These are phyloP conservation scores for Metschnikowia reukaufii DNA, from an alignment of 805 yeast species.

Conservation along the genomic window DNA sequence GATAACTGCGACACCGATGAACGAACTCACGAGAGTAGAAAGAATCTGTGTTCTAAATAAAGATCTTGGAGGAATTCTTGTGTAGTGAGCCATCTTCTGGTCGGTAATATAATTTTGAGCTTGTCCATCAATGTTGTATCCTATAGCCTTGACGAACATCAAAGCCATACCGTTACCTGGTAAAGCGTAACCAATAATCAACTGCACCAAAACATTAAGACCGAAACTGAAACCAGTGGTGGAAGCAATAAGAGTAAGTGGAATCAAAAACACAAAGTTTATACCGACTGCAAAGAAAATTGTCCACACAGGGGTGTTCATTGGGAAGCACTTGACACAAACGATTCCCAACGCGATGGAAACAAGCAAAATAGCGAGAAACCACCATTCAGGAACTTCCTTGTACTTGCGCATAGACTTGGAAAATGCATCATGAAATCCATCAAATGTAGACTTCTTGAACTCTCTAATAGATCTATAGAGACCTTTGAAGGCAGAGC, in stretches of 20 bases:
- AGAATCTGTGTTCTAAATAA: conserved; percentile 43
- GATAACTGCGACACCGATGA: conserved; percentile 40
- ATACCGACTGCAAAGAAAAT: conserved; percentile 37
- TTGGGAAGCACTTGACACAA: conserved; percentile 38
- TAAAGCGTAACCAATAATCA: conserved; percentile 42
- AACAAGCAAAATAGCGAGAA: conserved; percentile 26
- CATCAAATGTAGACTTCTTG: conserved; percentile 13
- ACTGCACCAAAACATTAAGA: conserved; percentile 43
- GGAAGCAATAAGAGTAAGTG: conserved; percentile 38
- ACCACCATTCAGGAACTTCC: conserved; percentile 48
- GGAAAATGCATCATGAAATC: conserved; percentile 43
- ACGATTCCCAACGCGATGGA: conserved; percentile 37
- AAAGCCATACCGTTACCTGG: conserved; percentile 50
- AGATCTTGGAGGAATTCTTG: conserved; percentile 40
- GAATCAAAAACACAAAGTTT: conserved; percentile 39
- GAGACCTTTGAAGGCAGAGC: conserved; percentile 6
- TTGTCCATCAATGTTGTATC: conserved; percentile 48
- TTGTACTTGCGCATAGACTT: conserved; percentile 49
- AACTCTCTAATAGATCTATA: conserved; percentile 18
- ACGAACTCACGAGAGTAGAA: conserved; percentile 41
- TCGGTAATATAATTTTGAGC: conserved; percentile 48
- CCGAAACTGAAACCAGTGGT: conserved; percentile 38
- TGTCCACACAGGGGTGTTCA: conserved; percentile 48
- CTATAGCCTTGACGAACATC: conserved; percentile 48
- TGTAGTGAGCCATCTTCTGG: conserved; percentile 44